Percentiles rank a stretch among this genome's conserved stretches.
phyloP scores from a whole-genome alignment of 805 yeast species.

The Isabelozyma pseudorhagii region DNA sequence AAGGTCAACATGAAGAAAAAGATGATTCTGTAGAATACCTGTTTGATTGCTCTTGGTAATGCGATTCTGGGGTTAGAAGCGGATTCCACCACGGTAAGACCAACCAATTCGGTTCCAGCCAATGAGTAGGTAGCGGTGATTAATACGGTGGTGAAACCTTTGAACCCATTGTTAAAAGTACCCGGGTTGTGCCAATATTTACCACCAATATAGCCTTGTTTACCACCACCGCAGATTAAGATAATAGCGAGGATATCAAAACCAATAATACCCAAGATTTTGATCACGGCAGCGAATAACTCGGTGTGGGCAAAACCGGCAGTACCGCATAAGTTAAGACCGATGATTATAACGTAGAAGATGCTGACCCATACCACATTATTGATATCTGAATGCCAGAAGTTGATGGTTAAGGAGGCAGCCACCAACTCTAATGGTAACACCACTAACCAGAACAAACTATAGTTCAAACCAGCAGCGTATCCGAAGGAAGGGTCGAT shows the following conservation, averaged over 20 bases:
- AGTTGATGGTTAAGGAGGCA: constrained; percentile 36
- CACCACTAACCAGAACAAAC: constrained; percentile 43
- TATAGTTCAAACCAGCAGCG: constrained; percentile 46
- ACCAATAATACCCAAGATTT: constrained; percentile 37
- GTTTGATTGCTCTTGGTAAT: constrained; percentile 40
- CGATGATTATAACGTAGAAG: constrained; percentile 34
- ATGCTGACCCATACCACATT: constrained; percentile 41
- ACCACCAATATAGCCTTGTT: constrained; percentile 36
- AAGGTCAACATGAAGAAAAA: constrained; percentile 40
- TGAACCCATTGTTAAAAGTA: constrained; percentile 38
- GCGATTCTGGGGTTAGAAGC: constrained; percentile 36
- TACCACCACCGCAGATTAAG: constrained; percentile 41
- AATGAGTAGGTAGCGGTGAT: constrained; percentile 41
- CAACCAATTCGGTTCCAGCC: constrained; percentile 42
- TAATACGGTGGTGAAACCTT: constrained; percentile 37
- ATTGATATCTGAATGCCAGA: constrained; percentile 37
- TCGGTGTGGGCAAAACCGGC: constrained; percentile 39
- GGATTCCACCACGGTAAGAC: constrained; percentile 37
- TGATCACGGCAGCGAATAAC: constrained; percentile 31
- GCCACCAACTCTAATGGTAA: constrained; percentile 43
- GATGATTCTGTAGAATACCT: constrained; percentile 40
- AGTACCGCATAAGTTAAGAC: constrained; percentile 32
- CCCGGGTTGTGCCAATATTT: constrained; percentile 36
- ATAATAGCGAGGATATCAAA: constrained; percentile 38
- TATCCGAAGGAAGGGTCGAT: constrained; percentile 45